Base-by-base conservation (phyloP, 345 rosid species). In the Eutrema heterophyllum region DNA sequence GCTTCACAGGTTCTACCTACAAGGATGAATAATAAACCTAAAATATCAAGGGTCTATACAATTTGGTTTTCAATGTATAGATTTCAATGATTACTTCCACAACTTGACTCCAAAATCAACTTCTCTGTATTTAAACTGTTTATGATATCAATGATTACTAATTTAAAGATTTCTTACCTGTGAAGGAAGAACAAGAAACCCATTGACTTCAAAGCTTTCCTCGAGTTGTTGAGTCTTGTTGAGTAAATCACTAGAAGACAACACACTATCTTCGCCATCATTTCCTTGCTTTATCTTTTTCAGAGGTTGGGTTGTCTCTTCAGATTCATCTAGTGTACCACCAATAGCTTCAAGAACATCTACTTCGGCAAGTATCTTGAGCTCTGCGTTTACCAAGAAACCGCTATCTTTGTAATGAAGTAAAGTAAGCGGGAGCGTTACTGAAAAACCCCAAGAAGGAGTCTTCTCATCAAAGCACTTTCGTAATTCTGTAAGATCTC, bases 321-420 rank as follows among this genome's bases (percentile, higher is more conserved):
- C 3, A 14, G 16, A 14, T 43, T 43, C 48, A 41, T 4, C 45
- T 12, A 13, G 12, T 12, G n/a, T 41, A 41, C 15, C 46, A 41
- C 2, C 15, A 14, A 56, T 1, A 33, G 15, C 41, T 56, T 32
- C 26, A 32, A 56, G 61, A 56, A 56, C 61, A 33, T 56, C 26
- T 56, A 56, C 9, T 36, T 54, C 21, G 2, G 13, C 39, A 7
- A 54, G 1, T 3, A 54, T 30, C 14, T 30, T 65, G 64, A 85
- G 80, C 2, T 81, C 72, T 55, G 83, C 93, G 73, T 85, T 82
- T 45, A 77, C 84, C 68, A 86, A 74, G 82, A 80, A 65, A 4
- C 72, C 40, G 16, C 50, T 7, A 43, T 68, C 53, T 16, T 6
- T 54, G 53, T 7, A 52, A 45, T 43, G 15, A 35, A 68, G 64